Evolutionary conservation across 495 filamentous ascomycete species (phyloP).

Genomic region (Penicillium arizonense): DNA sequence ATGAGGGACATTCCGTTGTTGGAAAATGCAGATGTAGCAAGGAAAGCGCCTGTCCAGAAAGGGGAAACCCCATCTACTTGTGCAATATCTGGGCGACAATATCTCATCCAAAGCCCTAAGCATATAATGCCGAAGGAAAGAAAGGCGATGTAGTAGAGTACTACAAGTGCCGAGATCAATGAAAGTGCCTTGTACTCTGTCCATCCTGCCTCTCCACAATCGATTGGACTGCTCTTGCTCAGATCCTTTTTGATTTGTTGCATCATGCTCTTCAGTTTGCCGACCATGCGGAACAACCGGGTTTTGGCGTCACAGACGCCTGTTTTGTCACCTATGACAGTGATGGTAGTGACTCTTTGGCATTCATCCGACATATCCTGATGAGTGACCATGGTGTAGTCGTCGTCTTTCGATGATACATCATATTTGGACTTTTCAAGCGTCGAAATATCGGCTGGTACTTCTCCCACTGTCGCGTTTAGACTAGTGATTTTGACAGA

Average conservation of each 20-base stretch:
- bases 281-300: background rate
- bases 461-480: constrained; percentile 4
- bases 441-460: background rate
- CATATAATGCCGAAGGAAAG: constrained; percentile 68
- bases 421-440: background rate
- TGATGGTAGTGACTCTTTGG: constrained; percentile 20
- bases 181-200: constrained; percentile 72
- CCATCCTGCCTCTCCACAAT: constrained; percentile 65
- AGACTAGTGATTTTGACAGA: constrained; percentile 14
- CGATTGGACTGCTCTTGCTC: constrained; percentile 38
- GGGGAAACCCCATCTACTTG: constrained; percentile 64
- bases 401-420: background rate
- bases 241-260: constrained; percentile 26
- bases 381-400: background rate
- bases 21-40: constrained; percentile 66
- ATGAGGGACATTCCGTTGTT: constrained; percentile 86
- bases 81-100: constrained; percentile 54
- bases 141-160: constrained; percentile 69
- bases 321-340: constrained; percentile 9
- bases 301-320: constrained; percentile 7
- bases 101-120: constrained; percentile 67
- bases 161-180: constrained; percentile 64
- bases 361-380: background rate
- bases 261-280: constrained; percentile 13
- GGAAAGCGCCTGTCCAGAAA: constrained; percentile 47